Evolutionary conservation across 116 monocot species (phyloP).

Genomic region (Iris pallida): DNA sequence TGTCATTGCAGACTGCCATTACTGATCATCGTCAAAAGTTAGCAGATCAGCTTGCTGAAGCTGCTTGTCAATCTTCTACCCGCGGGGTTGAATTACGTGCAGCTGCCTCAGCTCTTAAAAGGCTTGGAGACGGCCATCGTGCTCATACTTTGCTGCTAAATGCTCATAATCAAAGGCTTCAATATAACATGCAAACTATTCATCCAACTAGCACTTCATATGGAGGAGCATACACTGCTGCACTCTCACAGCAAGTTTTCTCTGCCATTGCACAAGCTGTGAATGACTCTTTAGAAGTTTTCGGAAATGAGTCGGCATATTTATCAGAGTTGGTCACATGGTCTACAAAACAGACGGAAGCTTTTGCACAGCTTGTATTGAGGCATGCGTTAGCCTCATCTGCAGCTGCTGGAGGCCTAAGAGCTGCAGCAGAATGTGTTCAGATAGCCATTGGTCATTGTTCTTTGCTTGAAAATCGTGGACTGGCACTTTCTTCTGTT

Average conservation of each 20-base stretch:
- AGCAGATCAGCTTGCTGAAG: conserved; percentile 92
- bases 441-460: conserved; percentile 97
- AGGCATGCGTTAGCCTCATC: conserved; percentile 90
- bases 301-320: conserved; percentile 77
- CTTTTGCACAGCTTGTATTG: conserved; percentile 84
- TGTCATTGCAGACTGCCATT: conserved; percentile 45
- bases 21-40: conserved; percentile 59
- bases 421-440: conserved; percentile 95
- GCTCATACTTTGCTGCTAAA: conserved; percentile 82
- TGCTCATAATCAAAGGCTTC: conserved; percentile 83
- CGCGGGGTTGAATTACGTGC: conserved; percentile 90
- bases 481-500: conserved; percentile 83
- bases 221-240: conserved; percentile 96
- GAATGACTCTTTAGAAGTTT: conserved; percentile 81
- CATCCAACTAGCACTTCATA: conserved; percentile 95
- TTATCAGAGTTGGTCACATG: conserved; percentile 85
- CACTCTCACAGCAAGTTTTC: conserved; percentile 92
- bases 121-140: conserved; percentile 90
- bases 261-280: conserved; percentile 95
- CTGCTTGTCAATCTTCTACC: conserved; percentile 89
- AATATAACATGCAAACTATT: conserved; percentile 87
- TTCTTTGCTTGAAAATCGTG: conserved; percentile 79
- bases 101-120: conserved; percentile 87
- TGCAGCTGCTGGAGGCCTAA: conserved; percentile 90
- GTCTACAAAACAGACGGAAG: conserved; percentile 81